Percentiles rank a stretch among this genome's conserved stretches.
Conservation (phyloP, 176 grass and related monocot species). For the Oryza coarctata region DNA sequence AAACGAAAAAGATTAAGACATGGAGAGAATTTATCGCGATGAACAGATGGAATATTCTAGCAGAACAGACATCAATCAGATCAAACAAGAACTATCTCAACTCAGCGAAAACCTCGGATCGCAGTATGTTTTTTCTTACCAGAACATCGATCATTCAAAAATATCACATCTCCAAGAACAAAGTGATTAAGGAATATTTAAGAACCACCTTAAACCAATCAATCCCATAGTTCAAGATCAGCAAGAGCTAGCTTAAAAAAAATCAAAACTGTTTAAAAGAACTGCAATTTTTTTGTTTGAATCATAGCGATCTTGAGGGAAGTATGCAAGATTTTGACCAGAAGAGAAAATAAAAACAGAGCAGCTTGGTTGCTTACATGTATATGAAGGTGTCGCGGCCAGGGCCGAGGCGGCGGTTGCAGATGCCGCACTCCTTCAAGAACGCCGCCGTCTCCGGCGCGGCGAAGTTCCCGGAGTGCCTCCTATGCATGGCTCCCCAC, state of each 20-base stretch:
- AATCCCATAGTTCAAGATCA: neutral
- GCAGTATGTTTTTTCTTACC: neutral
- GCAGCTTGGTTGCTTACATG: slow-evolving; percentile 38
- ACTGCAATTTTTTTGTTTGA: neutral
- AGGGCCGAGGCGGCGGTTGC: slow-evolving; percentile 80
- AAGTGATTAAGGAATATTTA: neutral
- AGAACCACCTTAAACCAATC: neutral
- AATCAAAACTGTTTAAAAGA: neutral
- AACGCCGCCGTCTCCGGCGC: slow-evolving; percentile 60
- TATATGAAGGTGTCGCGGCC: slow-evolving; percentile 93
- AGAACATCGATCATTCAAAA: slow-evolving; percentile 24
- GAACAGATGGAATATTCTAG: slow-evolving; percentile 8
- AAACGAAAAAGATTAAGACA: neutral
- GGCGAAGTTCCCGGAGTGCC: slow-evolving; percentile 45
- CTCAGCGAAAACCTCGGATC: neutral
- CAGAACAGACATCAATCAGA: neutral
- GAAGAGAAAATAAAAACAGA: neutral
- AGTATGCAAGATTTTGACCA: neutral
- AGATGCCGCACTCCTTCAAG: slow-evolving; percentile 77
- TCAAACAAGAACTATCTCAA: neutral
- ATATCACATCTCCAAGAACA: neutral
- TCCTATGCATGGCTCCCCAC: slow-evolving; percentile 34
- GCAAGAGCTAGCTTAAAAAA: neutral
- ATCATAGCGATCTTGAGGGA: neutral
- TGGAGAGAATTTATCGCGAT: slow-evolving; percentile 13